These are phyloP conservation scores for Malania oleifera DNA, from an alignment of 164 flowering plant genomes.

Conservation along the genomic window DNA sequence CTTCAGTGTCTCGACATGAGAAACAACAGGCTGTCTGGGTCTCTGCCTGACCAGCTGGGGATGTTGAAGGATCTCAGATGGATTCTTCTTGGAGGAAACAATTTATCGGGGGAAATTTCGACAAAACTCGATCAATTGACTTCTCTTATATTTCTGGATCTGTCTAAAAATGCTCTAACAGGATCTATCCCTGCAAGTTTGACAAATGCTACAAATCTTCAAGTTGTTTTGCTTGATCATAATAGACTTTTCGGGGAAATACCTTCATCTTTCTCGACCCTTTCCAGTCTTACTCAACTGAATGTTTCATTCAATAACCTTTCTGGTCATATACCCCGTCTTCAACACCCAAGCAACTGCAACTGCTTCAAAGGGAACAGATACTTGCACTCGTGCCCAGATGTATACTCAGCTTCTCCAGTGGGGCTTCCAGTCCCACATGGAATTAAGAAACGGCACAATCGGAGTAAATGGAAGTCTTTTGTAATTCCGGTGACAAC, in stretches of 20 bases:
- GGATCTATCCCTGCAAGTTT: constrained; percentile 51
- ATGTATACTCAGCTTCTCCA: constrained; percentile 23
- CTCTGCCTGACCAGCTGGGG: constrained; percentile 44
- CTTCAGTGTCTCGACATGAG: constrained; percentile 48
- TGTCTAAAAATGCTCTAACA: constrained; percentile 45
- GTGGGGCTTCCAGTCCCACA: constrained; percentile 28
- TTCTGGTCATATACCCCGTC: constrained; percentile 52
- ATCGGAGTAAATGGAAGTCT: constrained; percentile 23
- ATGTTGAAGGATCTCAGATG: constrained; percentile 29
- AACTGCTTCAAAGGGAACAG: constrained; percentile 41
- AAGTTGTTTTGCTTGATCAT: constrained; percentile 45
- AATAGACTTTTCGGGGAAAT: constrained; percentile 55
- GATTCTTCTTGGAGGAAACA: constrained; percentile 51
- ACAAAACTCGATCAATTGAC: constrained; percentile 35
- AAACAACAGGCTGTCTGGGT: constrained; percentile 50
- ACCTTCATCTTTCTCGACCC: constrained; percentile 46
- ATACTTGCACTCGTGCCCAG: constrained; percentile 37
- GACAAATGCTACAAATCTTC: constrained; percentile 36
- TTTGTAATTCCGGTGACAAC: constrained; percentile 30
- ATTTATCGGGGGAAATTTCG: constrained; percentile 52
- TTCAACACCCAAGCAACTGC: constrained; percentile 36
- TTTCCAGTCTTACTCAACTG: constrained; percentile 34
- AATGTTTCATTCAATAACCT: constrained; percentile 71
- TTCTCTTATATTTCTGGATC: constrained; percentile 46
- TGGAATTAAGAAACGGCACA: constrained; percentile 15